Percentiles rank a stretch among this genome's conserved stretches.
Evolutionary conservation across 345 rosid genomes (phyloP).

Genomic region (Linum trigynum): DNA sequence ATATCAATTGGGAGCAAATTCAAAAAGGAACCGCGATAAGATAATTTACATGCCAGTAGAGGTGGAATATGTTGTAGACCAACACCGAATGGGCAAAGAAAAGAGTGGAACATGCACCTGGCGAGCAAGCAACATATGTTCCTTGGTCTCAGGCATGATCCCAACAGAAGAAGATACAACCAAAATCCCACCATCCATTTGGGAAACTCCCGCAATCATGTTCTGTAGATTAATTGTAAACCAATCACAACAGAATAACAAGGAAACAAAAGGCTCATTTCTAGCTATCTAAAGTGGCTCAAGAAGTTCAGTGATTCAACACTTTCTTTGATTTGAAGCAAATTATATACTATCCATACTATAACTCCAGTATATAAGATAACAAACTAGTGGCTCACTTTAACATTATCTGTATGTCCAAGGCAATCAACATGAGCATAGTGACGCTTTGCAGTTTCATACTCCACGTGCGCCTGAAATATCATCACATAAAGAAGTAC

Average conservation of each 20-base stretch:
- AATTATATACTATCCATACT: no score
- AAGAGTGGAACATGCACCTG: slow-evolving; percentile 42
- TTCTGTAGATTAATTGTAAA: slow-evolving; percentile 41
- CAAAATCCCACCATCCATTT: slow-evolving; percentile 98
- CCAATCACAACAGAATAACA: not conserved
- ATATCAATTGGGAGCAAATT: no score
- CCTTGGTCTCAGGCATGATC: slow-evolving; percentile 98
- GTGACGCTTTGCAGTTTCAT: slow-evolving; percentile 83
- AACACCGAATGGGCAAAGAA: not conserved
- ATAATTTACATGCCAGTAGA: no score
- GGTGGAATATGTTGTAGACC: not conserved
- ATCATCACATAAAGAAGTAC: slow-evolving; percentile 8
- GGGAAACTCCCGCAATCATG: slow-evolving; percentile 99
- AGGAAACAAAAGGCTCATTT: not conserved
- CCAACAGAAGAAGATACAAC: slow-evolving; percentile 99
- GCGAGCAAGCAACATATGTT: slow-evolving; percentile 92
- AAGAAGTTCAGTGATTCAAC: no score
- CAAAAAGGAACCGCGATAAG: no score
- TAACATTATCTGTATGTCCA: slow-evolving; percentile 94
- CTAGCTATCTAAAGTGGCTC: no score
- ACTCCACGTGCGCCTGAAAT: slow-evolving; percentile 91
- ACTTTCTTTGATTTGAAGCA: no score
- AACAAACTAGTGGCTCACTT: slow-evolving; percentile 37
- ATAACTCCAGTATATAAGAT: no score
- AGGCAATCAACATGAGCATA: slow-evolving; percentile 97